These are phyloP conservation scores for Flueggea neowawraea DNA, from an alignment of 441 rosid species.

Conservation along the genomic window DNA sequence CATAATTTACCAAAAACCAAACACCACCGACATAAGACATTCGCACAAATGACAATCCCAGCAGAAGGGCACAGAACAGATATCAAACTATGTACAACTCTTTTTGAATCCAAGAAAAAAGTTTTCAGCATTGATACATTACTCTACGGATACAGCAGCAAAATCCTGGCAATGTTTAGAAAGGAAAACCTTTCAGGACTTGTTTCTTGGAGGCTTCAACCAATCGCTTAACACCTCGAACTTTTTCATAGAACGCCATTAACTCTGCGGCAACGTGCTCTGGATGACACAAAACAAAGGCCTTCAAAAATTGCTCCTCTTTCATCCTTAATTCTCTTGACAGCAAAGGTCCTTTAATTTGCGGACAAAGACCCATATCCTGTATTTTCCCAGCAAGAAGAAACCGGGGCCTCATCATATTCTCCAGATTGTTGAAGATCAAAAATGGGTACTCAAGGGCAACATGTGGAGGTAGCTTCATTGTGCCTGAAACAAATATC, in stretches of 20 bases:
- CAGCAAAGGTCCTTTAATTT: slow-evolving; percentile 31
- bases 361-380: slow-evolving; percentile 59
- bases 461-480: slow-evolving; percentile 50
- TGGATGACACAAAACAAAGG: slow-evolving; percentile 51
- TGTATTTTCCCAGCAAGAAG: slow-evolving; percentile 50
- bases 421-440: slow-evolving; percentile 49
- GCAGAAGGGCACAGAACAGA: too few relatives aligned
- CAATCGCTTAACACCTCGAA: slow-evolving; percentile 54
- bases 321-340: slow-evolving; percentile 61
- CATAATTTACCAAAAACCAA: too few relatives aligned
- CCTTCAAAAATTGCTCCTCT: slow-evolving; percentile 51
- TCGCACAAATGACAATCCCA: too few relatives aligned
- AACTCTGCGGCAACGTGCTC: slow-evolving; percentile 45
- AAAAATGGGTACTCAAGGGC: slow-evolving; percentile 48
- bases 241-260: slow-evolving; percentile 42
- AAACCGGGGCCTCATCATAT: slow-evolving; percentile 53
- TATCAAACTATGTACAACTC: too few relatives aligned
- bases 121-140: too few relatives aligned
- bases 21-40: too few relatives aligned
- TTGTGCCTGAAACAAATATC: slow-evolving; percentile 61
- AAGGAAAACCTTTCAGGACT: slow-evolving; percentile 52
- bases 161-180: slow-evolving; percentile 22
- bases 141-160: too few relatives aligned
- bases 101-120: too few relatives aligned
- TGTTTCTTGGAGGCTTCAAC: slow-evolving; percentile 53